Conservation (phyloP, 2,329 filamentous ascomycete genomes). For the Truncatella angustata region DNA sequence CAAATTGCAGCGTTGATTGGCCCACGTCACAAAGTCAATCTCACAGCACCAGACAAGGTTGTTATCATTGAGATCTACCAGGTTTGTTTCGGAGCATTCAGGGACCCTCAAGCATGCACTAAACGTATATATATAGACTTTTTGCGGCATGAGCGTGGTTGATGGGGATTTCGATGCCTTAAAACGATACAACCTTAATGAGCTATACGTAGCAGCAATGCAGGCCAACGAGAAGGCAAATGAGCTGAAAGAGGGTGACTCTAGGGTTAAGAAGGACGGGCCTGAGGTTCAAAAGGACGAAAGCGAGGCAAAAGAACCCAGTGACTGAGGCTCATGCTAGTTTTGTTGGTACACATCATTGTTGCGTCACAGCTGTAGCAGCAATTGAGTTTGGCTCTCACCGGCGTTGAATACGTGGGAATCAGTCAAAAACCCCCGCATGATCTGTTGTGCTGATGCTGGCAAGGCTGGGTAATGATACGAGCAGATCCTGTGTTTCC, state of each 20-base stretch:
- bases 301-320: background rate
- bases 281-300: too few relatives aligned
- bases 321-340: background rate
- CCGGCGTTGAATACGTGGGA: too few relatives aligned
- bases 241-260: conserved; percentile 11
- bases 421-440: too few relatives aligned
- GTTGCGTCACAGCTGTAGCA: too few relatives aligned
- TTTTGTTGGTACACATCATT: background rate
- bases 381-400: too few relatives aligned
- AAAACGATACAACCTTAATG: conserved; percentile 76
- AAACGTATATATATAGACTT: conserved; percentile 52
- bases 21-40: conserved; percentile 69
- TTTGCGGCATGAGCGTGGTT: conserved; percentile 78
- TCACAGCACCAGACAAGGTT: conserved; percentile 74
- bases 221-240: conserved; percentile 17
- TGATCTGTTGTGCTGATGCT: too few relatives aligned
- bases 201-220: conserved; percentile 55
- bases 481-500: too few relatives aligned
- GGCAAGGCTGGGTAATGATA: too few relatives aligned
- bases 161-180: conserved; percentile 70
- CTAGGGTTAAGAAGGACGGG: background rate
- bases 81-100: conserved; percentile 43
- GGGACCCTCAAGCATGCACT: background rate
- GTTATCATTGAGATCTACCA: conserved; percentile 80
- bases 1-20: conserved; percentile 66